A percentile compares a stretch with the other conserved stretches of the same genome.
Evolutionary conservation across 306 rosid species (phyloP).

Genomic region (Trifolium repens): DNA sequence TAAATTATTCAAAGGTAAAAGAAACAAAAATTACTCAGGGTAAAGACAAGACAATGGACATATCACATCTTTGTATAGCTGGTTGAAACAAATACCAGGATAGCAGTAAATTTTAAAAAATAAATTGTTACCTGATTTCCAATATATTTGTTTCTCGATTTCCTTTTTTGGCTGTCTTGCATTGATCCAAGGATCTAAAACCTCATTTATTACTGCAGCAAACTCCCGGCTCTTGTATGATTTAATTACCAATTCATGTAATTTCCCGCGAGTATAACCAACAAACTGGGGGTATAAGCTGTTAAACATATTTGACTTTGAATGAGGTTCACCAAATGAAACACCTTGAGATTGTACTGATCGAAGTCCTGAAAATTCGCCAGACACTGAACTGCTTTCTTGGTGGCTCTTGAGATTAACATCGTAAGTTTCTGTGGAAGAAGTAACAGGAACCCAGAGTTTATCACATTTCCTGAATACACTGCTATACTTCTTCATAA

Average conservation of each 20-base stretch:
- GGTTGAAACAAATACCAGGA: conserved; percentile 7
- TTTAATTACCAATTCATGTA: conserved; percentile 92
- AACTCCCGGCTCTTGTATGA: conserved; percentile 95
- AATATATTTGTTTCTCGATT: conserved; percentile 69
- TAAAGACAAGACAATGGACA: conserved; percentile 15
- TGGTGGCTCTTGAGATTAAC: conserved; percentile 45
- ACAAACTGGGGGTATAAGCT: conserved; percentile 83
- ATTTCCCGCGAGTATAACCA: conserved; percentile 90
- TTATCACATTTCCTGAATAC: conserved; percentile 86
- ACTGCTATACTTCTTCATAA: conserved; percentile 70
- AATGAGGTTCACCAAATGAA: conserved; percentile 31
- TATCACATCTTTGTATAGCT: not conserved
- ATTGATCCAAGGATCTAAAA: conserved; percentile 96
- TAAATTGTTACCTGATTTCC: conserved; percentile 75
- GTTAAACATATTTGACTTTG: conserved; percentile 51
- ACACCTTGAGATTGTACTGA: conserved; percentile 48
- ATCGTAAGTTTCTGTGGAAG: conserved; percentile 64
- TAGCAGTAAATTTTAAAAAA: not conserved
- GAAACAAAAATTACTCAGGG: conserved; percentile 13
- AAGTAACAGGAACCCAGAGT: conserved; percentile 89
- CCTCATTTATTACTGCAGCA: conserved; percentile 92
- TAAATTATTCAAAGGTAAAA: conserved; percentile 9
- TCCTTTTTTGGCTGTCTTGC: conserved; percentile 95
- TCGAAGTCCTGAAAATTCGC: conserved; percentile 47
- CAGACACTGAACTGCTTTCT: conserved; percentile 51